Percentiles rank a stretch among this genome's conserved stretches.
Conservation (phyloP, 495 filamentous ascomycete genomes). For the Cladorrhinum samala region DNA sequence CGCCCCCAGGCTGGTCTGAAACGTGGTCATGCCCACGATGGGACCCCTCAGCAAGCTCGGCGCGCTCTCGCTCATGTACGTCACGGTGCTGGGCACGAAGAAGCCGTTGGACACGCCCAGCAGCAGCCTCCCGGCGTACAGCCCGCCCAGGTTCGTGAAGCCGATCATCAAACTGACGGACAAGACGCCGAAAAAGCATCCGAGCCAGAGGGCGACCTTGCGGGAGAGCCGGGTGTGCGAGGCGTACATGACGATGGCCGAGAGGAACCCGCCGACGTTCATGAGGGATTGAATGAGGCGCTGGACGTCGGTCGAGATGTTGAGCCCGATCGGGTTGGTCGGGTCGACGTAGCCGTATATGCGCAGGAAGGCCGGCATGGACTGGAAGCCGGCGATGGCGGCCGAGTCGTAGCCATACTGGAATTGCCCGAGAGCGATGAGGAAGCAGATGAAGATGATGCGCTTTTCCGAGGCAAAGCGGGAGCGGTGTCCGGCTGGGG, state of each 20-base stretch:
- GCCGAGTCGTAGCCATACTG: constrained; percentile 41
- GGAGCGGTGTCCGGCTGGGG: too few relatives aligned
- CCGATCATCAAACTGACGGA: constrained; percentile 40
- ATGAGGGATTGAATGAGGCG: constrained; percentile 37
- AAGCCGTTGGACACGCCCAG: constrained; percentile 44
- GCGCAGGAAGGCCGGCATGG: constrained; percentile 41
- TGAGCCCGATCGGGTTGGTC: constrained; percentile 21
- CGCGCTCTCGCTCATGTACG: constrained; percentile 36
- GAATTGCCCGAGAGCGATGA: constrained; percentile 28
- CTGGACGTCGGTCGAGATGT: constrained; percentile 36
- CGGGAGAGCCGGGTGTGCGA: constrained; percentile 41
- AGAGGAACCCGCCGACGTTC: constrained; percentile 35
- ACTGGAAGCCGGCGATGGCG: constrained; percentile 36
- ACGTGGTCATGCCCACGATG: constrained; percentile 44
- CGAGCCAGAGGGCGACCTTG: constrained; percentile 40
- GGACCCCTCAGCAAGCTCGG: constrained; percentile 38
- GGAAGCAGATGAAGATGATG: constrained; percentile 24
- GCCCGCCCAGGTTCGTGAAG: constrained; percentile 29
- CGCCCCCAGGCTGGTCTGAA: constrained; percentile 46
- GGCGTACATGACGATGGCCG: constrained; percentile 31
- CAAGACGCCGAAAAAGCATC: constrained; percentile 30
- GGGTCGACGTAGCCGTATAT: constrained; percentile 41
- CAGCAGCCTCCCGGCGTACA: constrained; percentile 41
- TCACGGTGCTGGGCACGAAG: constrained; percentile 41
- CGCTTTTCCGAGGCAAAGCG: constrained; percentile 23